Conservation (phyloP, 148 eudicot species). For the Persicaria tinctoria region DNA sequence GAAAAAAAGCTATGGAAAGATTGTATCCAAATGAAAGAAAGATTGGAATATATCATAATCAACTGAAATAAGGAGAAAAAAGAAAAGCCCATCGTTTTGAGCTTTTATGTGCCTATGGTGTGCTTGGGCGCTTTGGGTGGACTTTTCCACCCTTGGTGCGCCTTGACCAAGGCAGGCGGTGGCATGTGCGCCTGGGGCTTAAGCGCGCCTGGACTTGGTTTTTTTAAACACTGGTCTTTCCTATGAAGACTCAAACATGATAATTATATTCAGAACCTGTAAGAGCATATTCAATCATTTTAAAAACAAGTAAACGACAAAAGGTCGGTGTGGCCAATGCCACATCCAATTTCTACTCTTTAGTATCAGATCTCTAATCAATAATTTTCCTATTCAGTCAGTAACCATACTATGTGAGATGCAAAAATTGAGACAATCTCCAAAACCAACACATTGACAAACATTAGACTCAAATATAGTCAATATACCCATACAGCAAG, state of each 20-base stretch:
- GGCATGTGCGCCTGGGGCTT: too few relatives aligned
- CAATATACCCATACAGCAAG: background rate
- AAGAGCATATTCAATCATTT: background rate
- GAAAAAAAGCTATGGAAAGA: too few relatives aligned
- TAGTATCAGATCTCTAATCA: background rate
- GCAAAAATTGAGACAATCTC: background rate
- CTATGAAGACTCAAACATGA: background rate
- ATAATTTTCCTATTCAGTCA: background rate
- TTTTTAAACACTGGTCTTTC: background rate
- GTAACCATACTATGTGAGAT: background rate
- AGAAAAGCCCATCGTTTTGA: too few relatives aligned
- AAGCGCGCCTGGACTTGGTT: too few relatives aligned
- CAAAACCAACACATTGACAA: background rate
- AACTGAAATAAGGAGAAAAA: too few relatives aligned
- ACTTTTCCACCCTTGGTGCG: too few relatives aligned
- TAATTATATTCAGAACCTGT: background rate
- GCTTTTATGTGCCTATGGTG: too few relatives aligned
- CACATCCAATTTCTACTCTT: background rate
- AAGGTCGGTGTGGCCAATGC: background rate
- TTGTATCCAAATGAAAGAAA: too few relatives aligned
- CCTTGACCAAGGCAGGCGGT: too few relatives aligned
- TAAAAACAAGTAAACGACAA: background rate
- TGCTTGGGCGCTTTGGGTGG: too few relatives aligned
- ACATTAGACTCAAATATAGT: background rate
- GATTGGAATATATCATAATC: too few relatives aligned